A percentile compares a stretch with the other conserved stretches of the same genome.
phyloP scores from a whole-genome alignment of 192 early-diverging fungal genomes.

The Phlyctochytrium arcticum region DNA sequence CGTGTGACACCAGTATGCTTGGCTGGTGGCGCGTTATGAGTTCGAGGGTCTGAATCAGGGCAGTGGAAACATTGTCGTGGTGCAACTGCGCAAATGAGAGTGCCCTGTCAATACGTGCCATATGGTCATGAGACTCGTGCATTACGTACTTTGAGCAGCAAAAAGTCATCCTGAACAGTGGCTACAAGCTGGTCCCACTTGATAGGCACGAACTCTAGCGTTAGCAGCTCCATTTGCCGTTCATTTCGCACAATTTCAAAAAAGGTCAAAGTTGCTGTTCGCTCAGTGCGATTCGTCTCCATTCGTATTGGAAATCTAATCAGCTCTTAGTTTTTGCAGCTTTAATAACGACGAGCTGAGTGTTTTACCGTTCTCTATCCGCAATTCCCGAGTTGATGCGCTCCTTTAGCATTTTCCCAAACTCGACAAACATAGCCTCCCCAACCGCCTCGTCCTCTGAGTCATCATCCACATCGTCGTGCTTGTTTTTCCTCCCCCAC shows the following conservation, averaged over 20 bases:
- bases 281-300: neutral
- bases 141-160: neutral
- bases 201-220: constrained; percentile 24
- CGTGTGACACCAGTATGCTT: constrained; percentile 9
- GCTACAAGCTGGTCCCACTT: constrained; percentile 20
- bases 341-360: neutral
- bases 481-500: no score
- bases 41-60: constrained; percentile 26
- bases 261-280: constrained; percentile 18
- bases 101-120: no score
- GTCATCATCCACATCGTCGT: neutral
- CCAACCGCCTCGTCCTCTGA: neutral
- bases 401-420: constrained; percentile 21
- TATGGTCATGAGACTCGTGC: no score
- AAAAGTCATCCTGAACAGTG: constrained; percentile 18
- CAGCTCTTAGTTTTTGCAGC: neutral
- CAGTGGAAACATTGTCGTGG: neutral
- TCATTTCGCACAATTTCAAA: constrained; percentile 30
- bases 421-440: constrained; percentile 21
- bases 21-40: constrained; percentile 21
- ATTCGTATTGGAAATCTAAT: constrained; percentile 6
- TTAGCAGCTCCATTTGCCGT: constrained; percentile 17
- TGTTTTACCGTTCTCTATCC: constrained; percentile 20
- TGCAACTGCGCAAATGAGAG: constrained; percentile 23
- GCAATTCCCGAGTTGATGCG: constrained; percentile 17